phyloP scores from a whole-genome alignment of 2,329 filamentous ascomycete genomes.

The Fusarium stilboides region DNA sequence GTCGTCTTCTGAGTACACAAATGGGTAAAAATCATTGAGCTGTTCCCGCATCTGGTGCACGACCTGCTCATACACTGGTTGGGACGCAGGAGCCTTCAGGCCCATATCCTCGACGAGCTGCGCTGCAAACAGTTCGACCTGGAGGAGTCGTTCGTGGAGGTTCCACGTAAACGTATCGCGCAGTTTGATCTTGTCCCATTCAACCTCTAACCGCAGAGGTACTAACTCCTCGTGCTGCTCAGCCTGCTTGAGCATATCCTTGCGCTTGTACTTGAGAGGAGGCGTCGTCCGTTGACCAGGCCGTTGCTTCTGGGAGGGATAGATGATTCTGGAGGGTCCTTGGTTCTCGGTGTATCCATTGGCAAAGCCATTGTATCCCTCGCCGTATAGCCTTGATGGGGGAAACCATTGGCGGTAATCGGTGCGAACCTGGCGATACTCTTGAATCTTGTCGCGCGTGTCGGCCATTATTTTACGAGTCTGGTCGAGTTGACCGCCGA shows the following conservation, averaged over 20 bases:
- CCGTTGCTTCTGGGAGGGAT: slow-evolving; percentile 82
- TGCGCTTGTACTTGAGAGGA: slow-evolving; percentile 80
- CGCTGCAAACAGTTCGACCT: slow-evolving; percentile 85
- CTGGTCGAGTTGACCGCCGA: slow-evolving; percentile 66
- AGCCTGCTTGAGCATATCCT: slow-evolving; percentile 87
- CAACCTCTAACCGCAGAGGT: slow-evolving; percentile 91
- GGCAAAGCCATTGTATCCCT: slow-evolving; percentile 89
- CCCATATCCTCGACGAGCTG: slow-evolving; percentile 94
- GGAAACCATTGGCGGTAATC: slow-evolving; percentile 71
- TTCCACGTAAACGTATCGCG: slow-evolving; percentile 99
- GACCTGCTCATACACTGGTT: slow-evolving; percentile 74
- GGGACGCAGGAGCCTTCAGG: slow-evolving; percentile 77
- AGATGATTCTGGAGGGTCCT: slow-evolving; percentile 79
- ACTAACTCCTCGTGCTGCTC: slow-evolving; percentile 94
- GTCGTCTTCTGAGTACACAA: slow-evolving; percentile 91
- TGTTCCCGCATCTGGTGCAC: slow-evolving; percentile 86
- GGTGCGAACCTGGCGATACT: slow-evolving; percentile 75
- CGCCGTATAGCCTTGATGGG: slow-evolving; percentile 73
- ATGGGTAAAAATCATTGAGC: slow-evolving; percentile 92
- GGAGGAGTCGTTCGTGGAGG: slow-evolving; percentile 88
- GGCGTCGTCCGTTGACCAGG: slow-evolving; percentile 83
- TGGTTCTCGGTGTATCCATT: slow-evolving; percentile 86
- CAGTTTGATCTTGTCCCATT: slow-evolving; percentile 94
- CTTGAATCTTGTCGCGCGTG: slow-evolving; percentile 77
- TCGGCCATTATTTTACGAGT: slow-evolving; percentile 72